phyloP scores from a whole-genome alignment of 331 rosid genomes.

The Rosa hybrid region DNA sequence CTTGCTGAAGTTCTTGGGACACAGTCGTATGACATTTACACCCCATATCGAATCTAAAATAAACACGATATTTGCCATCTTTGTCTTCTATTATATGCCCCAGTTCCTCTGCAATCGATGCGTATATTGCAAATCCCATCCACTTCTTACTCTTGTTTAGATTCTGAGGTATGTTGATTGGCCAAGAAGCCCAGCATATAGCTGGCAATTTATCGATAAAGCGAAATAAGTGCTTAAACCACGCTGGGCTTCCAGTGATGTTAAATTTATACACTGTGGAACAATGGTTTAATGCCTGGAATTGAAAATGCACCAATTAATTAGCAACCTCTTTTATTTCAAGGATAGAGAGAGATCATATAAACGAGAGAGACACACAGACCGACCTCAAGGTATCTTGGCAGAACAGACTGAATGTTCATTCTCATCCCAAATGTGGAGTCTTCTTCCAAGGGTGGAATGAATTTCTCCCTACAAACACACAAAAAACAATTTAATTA shows the following conservation, averaged over 20 bases:
- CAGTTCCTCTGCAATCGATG: not conserved
- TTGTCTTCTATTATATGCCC: no score
- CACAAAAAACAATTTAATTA: no score
- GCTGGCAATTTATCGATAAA: no score
- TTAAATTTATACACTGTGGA: not conserved
- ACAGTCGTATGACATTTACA: no score
- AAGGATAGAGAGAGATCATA: not conserved
- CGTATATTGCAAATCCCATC: not conserved
- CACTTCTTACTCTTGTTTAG: not conserved
- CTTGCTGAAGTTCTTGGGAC: no score
- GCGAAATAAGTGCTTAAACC: no score
- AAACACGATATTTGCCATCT: no score
- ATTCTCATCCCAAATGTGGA: not conserved
- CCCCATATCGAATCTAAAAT: no score
- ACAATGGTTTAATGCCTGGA: not conserved
- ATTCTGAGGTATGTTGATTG: not conserved
- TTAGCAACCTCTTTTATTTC: no score
- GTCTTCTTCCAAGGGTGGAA: not conserved
- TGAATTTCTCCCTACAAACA: conserved; percentile 8
- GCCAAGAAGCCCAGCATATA: no score
- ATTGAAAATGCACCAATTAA: not conserved
- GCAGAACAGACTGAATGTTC: not conserved
- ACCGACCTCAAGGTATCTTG: conserved; percentile 15
- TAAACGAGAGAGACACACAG: not conserved
- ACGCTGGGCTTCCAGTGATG: not conserved